Conservation (phyloP, 2,329 filamentous ascomycete species). For the Aspergillus hiratsukae region DNA sequence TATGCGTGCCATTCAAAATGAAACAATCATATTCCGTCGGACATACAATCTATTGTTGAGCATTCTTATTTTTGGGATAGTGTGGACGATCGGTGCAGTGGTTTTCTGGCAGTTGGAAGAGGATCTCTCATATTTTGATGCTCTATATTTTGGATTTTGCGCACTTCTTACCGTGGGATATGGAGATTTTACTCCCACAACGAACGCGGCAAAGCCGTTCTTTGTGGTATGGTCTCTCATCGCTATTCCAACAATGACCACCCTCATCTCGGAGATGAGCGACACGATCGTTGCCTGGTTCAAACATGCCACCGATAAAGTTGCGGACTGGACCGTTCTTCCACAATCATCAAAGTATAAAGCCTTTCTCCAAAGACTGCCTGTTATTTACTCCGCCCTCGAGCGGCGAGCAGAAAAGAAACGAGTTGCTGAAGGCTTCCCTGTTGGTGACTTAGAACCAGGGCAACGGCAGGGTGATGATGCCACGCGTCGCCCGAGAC, state of each 20-base stretch:
- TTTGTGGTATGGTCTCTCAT: conserved; percentile 92
- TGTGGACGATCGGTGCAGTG: conserved; percentile 77
- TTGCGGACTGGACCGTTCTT: conserved; percentile 64
- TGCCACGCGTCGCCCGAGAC: conserved; percentile 12
- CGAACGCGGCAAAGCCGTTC: conserved; percentile 74
- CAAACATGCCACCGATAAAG: conserved; percentile 55
- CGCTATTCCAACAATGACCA: conserved; percentile 81
- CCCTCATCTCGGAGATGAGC: conserved; percentile 77
- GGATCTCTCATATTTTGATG: conserved; percentile 64
- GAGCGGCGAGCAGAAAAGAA: conserved; percentile 39
- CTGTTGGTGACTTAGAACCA: conserved; percentile 34
- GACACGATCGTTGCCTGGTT: conserved; percentile 71
- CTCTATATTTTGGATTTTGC: conserved; percentile 82
- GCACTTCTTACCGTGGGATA: conserved; percentile 83
- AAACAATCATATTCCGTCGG: conserved; percentile 60
- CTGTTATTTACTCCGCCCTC: conserved; percentile 37
- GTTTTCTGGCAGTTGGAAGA: conserved; percentile 67
- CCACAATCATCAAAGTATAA: conserved; percentile 57
- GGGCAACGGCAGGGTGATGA: conserved; percentile 10
- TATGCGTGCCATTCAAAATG: conserved; percentile 74
- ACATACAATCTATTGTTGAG: conserved; percentile 73
- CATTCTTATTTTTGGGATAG: conserved; percentile 60
- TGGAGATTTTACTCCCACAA: conserved; percentile 72
- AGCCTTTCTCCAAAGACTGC: conserved; percentile 46
- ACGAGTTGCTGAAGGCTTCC: conserved; percentile 47